Evolutionary conservation across 2,329 filamentous ascomycete species (phyloP).

Genomic region (Cytospora mali): DNA sequence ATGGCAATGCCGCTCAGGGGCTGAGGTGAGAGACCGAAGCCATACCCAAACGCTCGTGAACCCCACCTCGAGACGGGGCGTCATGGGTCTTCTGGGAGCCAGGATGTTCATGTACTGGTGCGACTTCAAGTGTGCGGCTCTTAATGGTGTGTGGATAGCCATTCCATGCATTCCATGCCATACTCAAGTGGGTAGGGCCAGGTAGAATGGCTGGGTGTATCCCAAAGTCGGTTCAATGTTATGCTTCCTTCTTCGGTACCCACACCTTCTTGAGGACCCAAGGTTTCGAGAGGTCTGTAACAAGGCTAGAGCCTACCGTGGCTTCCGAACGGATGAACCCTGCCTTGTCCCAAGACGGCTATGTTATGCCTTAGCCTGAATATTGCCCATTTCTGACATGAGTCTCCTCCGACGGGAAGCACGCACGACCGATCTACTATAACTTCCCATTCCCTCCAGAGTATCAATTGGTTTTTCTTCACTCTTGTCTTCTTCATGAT

Average conservation of each 20-base stretch:
- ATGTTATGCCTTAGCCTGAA: slow-evolving; percentile 36
- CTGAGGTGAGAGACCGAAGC: slow-evolving; percentile 19
- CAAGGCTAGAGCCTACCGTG: slow-evolving; percentile 44
- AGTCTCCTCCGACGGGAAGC: slow-evolving; percentile 27
- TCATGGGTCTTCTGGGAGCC: slow-evolving; percentile 14
- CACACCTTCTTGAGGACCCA: slow-evolving; percentile 19
- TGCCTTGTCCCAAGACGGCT: slow-evolving; percentile 39
- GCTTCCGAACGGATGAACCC: slow-evolving; percentile 36
- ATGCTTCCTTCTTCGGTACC: slow-evolving; percentile 16
- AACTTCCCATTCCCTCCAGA: slow-evolving; percentile 32
- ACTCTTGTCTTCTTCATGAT: slow-evolving; percentile 33
- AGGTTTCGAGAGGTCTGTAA: slow-evolving; percentile 40
- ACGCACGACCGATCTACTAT: slow-evolving; percentile 24
- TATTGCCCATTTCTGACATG: slow-evolving; percentile 36
- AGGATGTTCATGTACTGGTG: slow-evolving; percentile 27
- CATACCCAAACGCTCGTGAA: slow-evolving; percentile 22
- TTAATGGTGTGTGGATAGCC: slow-evolving; percentile 21
- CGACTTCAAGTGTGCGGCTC: slow-evolving; percentile 27
- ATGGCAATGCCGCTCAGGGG: slow-evolving; percentile 8
- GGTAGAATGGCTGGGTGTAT: slow-evolving; percentile 25
- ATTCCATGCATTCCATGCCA: too few species aligned
- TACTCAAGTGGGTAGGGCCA: slow-evolving; percentile 17
- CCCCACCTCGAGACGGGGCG: slow-evolving; percentile 21
- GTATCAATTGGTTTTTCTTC: slow-evolving; percentile 34
- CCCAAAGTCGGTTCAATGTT: slow-evolving; percentile 18